These are phyloP conservation scores for Leccinum barrowsii DNA, from an alignment of 768 basidiomycete genomes.

Conservation along the genomic window DNA sequence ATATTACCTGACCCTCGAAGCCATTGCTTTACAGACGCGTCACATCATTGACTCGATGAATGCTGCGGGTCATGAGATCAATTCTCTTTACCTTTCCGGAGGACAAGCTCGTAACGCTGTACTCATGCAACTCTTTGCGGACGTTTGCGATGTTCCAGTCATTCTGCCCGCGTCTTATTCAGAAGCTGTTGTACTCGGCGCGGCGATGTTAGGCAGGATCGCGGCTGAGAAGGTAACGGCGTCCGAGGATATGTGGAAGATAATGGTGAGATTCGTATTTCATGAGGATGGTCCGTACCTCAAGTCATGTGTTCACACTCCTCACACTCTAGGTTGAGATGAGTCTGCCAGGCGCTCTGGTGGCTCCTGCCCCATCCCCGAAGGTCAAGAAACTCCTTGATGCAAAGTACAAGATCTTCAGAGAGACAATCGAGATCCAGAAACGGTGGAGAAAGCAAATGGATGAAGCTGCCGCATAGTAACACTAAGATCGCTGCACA, in stretches of 20 bases:
- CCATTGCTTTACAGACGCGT: slow-evolving; percentile 90
- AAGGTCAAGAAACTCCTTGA: slow-evolving; percentile 75
- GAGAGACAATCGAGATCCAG: slow-evolving; percentile 86
- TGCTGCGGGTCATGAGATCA: slow-evolving; percentile 75
- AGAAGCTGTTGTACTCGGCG: slow-evolving; percentile 86
- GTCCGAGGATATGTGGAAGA: slow-evolving; percentile 76
- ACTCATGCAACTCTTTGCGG: slow-evolving; percentile 87
- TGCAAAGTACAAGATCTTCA: slow-evolving; percentile 93
- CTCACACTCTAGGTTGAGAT: slow-evolving; percentile 65
- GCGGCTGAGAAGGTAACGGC: slow-evolving; percentile 62
- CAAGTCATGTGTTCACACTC: neutral
- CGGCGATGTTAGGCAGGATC: slow-evolving; percentile 90
- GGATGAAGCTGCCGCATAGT: slow-evolving; percentile 45
- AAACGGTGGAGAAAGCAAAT: slow-evolving; percentile 81
- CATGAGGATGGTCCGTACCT: neutral
- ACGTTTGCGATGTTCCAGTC: slow-evolving; percentile 78
- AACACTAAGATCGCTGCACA: neutral
- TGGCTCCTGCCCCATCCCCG: slow-evolving; percentile 57
- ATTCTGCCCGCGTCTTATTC: slow-evolving; percentile 74
- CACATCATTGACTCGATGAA: slow-evolving; percentile 94
- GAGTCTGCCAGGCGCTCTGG: slow-evolving; percentile 77
- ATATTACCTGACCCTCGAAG: slow-evolving; percentile 88
- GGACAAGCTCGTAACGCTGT: slow-evolving; percentile 88
- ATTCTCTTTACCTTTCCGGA: slow-evolving; percentile 87
- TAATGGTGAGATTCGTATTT: slow-evolving; percentile 60